phyloP scores from a whole-genome alignment of 768 basidiomycete species.

The Tylopilus cervinicoccineus region DNA sequence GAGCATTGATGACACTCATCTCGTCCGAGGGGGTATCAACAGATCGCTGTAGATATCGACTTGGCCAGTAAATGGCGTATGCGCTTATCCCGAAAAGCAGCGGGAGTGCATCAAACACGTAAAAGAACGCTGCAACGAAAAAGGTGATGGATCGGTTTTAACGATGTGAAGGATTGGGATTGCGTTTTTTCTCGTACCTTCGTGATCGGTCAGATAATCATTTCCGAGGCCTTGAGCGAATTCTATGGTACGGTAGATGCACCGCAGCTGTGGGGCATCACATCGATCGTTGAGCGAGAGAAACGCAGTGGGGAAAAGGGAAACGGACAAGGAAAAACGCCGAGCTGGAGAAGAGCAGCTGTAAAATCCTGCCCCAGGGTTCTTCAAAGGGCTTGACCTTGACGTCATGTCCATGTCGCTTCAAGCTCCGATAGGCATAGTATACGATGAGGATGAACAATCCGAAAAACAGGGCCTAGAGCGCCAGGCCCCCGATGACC shows the following conservation, averaged over 20 bases:
- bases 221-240: slow-evolving; percentile 13
- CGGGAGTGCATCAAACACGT: slow-evolving; percentile 28
- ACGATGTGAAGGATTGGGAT: too few species aligned
- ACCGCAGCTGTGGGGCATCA: slow-evolving; percentile 25
- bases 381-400: slow-evolving; percentile 1
- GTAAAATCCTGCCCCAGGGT: slow-evolving; percentile 19
- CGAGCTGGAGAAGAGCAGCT: slow-evolving; percentile 23
- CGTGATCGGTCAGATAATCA: slow-evolving; percentile 20
- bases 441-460: slow-evolving; percentile 18
- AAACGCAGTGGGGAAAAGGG: neutral
- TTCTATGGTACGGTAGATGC: slow-evolving; percentile 29
- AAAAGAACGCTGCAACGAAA: slow-evolving; percentile 24
- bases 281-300: too few species aligned
- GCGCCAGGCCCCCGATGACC: slow-evolving; percentile 23
- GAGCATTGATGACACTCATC: neutral
- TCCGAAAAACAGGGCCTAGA: slow-evolving; percentile 26
- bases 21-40: neutral
- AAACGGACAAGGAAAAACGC: slow-evolving; percentile 23
- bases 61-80: slow-evolving; percentile 28
- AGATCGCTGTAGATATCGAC: slow-evolving; percentile 15
- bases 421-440: slow-evolving; percentile 11
- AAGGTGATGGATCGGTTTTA: too few species aligned
- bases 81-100: slow-evolving; percentile 22
- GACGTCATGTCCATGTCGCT: slow-evolving; percentile 5
- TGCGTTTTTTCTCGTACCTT: slow-evolving; percentile 13